These are phyloP conservation scores for Cyamopsis tetragonoloba DNA, from an alignment of 306 rosid species.

Conservation along the genomic window DNA sequence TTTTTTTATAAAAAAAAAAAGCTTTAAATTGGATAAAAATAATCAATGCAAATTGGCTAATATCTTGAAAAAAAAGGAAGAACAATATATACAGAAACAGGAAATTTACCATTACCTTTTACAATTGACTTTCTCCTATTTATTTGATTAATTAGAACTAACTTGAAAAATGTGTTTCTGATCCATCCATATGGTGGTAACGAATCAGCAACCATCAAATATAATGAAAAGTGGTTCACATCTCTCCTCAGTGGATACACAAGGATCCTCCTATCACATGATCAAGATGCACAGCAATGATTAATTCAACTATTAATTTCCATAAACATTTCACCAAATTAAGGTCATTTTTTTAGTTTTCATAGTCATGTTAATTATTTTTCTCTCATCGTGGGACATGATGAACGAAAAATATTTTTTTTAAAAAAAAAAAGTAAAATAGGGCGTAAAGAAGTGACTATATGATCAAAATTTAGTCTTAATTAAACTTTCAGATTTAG, in stretches of 20 bases:
- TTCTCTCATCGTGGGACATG: not conserved
- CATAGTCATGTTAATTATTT: not conserved
- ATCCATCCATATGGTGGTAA: conserved; percentile 39
- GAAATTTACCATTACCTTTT: conserved; percentile 12
- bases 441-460: not conserved
- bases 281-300: not conserved
- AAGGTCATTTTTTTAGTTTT: not conserved
- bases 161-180: conserved; percentile 35
- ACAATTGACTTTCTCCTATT: conserved; percentile 16
- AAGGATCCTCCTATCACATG: conserved; percentile 29
- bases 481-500: too few species aligned
- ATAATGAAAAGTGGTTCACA: conserved; percentile 32
- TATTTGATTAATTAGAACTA: conserved; percentile 27
- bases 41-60: not conserved
- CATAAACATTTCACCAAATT: not conserved
- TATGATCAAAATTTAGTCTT: too few species aligned
- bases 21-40: not conserved
- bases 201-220: conserved; percentile 35
- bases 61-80: not conserved
- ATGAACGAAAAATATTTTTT: not conserved
- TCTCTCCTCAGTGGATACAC: conserved; percentile 28
- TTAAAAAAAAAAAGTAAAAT: not conserved
- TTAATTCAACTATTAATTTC: not conserved
- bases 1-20: not conserved
- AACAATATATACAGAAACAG: not conserved